Base-by-base conservation (phyloP, 345 rosid genomes). In the Citrus inodora region DNA sequence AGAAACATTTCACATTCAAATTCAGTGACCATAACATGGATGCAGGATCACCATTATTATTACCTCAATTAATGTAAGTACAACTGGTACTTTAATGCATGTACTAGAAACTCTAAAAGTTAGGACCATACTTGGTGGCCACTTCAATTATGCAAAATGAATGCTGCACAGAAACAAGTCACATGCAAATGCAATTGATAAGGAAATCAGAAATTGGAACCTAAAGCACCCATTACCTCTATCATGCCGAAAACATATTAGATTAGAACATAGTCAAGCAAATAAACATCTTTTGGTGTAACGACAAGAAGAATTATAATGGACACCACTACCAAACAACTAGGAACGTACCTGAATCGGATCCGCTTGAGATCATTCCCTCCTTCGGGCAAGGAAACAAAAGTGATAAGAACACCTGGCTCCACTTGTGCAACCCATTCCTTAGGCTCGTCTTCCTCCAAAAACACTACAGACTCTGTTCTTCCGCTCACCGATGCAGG, bases 371-470 rank as follows among this genome's bases (percentile, higher is more conserved):
- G 94, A 84, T 96, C 97, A 82, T 96, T 96, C 53, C 97, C 99
- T 76, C 97, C 99, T 63, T 88, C 77, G n/a, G 95, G 93, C 82
- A 92, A 82, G 6, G 99, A 94, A 64, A 96, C 89, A 76, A 96
- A 96, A 19, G 97, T 92, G 79, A 96, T 96, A 78, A 96, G 95
- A 38, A 96, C 97, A 64, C 99, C 99, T 19, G 99, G 99, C 84
- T 96, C 99, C 80, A 96, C 98, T 82, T 94, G 98, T 28, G 99
- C 99, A 71, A 94, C 94, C 99, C 99, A 96, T 78, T 94, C 98
- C 82, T 92, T 96, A n/a, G 94, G 89, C 82, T 93, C 99, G 80
- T 90, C 97, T 77, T 95, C 98, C 83, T 91, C 98, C 87, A 86
- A 85, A 75, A 93, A 88, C 76, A 89, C 94, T 33, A 87, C 91